Conservation (phyloP, 2,329 filamentous ascomycete genomes). For the Aspergillus transmontanensis region DNA sequence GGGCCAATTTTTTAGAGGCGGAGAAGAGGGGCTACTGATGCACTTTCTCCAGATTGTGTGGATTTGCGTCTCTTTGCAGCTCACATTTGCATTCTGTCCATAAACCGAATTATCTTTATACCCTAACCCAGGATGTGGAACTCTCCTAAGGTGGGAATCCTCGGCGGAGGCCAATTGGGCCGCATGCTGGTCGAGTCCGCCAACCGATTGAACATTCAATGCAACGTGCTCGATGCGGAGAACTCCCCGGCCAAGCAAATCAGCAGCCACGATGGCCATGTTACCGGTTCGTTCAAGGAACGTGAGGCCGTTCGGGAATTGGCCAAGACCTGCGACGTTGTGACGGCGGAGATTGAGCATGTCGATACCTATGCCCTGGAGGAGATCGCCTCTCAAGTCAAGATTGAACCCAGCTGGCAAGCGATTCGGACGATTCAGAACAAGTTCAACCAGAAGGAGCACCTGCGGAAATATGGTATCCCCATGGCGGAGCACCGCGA, state of each 20-base stretch:
- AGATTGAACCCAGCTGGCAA: slow-evolving; percentile 79
- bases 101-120: neutral
- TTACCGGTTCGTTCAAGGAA: slow-evolving; percentile 87
- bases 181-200: slow-evolving; percentile 94
- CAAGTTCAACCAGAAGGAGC: slow-evolving; percentile 87
- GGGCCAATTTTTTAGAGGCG: slow-evolving; percentile 19
- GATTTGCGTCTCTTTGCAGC: slow-evolving; percentile 6
- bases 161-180: slow-evolving; percentile 74
- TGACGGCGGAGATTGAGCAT: slow-evolving; percentile 95
- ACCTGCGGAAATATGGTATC: slow-evolving; percentile 68
- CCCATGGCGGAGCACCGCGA: slow-evolving; percentile 72
- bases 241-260: slow-evolving; percentile 84
- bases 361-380: slow-evolving; percentile 88
- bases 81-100: slow-evolving; percentile 7
- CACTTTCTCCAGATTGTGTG: slow-evolving; percentile 4
- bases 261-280: slow-evolving; percentile 71
- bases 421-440: slow-evolving; percentile 90
- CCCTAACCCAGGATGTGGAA: slow-evolving; percentile 38
- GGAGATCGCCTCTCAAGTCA: slow-evolving; percentile 70
- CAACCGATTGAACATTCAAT: slow-evolving; percentile 72
- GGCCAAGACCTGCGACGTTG: slow-evolving; percentile 73
- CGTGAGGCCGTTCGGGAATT: slow-evolving; percentile 75
- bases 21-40: slow-evolving; percentile 19
- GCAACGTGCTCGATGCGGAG: slow-evolving; percentile 77
- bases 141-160: slow-evolving; percentile 51